phyloP scores from a whole-genome alignment of 306 rosid genomes.

The Castanopsis chinensis region DNA sequence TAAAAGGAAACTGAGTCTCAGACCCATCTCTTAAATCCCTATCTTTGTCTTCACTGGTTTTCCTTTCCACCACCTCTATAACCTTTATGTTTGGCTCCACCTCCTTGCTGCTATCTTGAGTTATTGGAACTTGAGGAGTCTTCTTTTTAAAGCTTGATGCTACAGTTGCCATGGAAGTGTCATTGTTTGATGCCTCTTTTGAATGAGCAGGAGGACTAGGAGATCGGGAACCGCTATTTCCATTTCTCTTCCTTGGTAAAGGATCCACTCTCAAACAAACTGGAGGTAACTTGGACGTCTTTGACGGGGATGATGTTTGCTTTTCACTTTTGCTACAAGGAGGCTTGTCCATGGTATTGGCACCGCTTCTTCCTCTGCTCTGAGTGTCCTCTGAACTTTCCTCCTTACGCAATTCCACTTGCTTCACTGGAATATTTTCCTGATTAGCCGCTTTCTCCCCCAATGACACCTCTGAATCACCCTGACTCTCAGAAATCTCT shows the following conservation, averaged over 20 bases:
- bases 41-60: conserved; percentile 15
- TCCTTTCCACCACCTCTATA: conserved; percentile 21
- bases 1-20: neutral
- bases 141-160: conserved; percentile 5
- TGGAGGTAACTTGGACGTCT: conserved; percentile 60
- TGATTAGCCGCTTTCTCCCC: conserved; percentile 10
- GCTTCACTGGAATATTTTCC: conserved; percentile 43
- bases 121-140: neutral
- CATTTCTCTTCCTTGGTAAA: conserved; percentile 49
- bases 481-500: neutral
- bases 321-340: conserved; percentile 8
- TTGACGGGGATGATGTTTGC: conserved; percentile 36
- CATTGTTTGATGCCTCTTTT: conserved; percentile 16
- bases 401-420: conserved; percentile 28
- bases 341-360: conserved; percentile 11
- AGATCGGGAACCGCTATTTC: conserved; percentile 45
- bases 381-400: conserved; percentile 14
- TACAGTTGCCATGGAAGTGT: neutral
- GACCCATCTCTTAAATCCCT: neutral
- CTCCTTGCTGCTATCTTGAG: conserved; percentile 4
- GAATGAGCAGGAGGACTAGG: conserved; percentile 47
- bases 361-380: conserved; percentile 15
- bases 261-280: conserved; percentile 86
- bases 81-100: conserved; percentile 15
- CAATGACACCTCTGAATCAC: neutral